Evolutionary conservation across 1,284 basidiomycete genomes (phyloP).

Genomic region (Ustilago tritici): DNA sequence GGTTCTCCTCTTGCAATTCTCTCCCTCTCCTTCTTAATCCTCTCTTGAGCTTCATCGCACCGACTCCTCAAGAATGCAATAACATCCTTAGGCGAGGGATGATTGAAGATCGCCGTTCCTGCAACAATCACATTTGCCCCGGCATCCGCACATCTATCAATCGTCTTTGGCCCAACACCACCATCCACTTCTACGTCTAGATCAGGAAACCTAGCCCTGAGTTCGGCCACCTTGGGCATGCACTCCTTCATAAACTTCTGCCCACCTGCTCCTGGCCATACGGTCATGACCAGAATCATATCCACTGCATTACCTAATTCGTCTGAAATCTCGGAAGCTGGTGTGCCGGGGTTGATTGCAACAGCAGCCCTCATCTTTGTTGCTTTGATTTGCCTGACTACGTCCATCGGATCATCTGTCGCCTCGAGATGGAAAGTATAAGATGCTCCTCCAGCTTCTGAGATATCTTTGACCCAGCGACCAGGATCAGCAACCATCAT

Average conservation of each 20-base stretch:
- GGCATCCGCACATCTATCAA: slow-evolving; percentile 88
- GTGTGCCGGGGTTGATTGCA: slow-evolving; percentile 69
- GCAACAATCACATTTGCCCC: slow-evolving; percentile 93
- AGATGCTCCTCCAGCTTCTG: slow-evolving; percentile 90
- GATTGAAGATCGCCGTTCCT: slow-evolving; percentile 93
- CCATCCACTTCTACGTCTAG: slow-evolving; percentile 96
- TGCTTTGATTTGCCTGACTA: slow-evolving; percentile 65
- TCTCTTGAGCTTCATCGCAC: slow-evolving; percentile 66
- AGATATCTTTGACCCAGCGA: slow-evolving; percentile 96
- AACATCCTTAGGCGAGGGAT: slow-evolving; percentile 77
- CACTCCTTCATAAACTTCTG: slow-evolving; percentile 97
- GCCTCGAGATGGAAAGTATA: slow-evolving; percentile 99
- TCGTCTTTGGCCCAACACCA: slow-evolving; percentile 90
- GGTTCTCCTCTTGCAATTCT: slow-evolving; percentile 55
- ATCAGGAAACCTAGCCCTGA: slow-evolving; percentile 87
- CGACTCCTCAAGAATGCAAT: slow-evolving; percentile 59
- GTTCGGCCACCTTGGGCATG: slow-evolving; percentile 88
- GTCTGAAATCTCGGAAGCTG: slow-evolving; percentile 65
- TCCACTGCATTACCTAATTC: slow-evolving; percentile 66
- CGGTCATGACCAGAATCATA: slow-evolving; percentile 70
- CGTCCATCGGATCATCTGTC: slow-evolving; percentile 67
- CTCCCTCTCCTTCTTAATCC: slow-evolving; percentile 64
- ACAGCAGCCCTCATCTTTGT: slow-evolving; percentile 68
- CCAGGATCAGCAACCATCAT: slow-evolving; percentile 99
- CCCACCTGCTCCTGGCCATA: slow-evolving; percentile 76